Percentiles rank a stretch among this genome's conserved stretches.
phyloP scores from a whole-genome alignment of 2,329 filamentous ascomycete species.

The Colletotrichum sp. region DNA sequence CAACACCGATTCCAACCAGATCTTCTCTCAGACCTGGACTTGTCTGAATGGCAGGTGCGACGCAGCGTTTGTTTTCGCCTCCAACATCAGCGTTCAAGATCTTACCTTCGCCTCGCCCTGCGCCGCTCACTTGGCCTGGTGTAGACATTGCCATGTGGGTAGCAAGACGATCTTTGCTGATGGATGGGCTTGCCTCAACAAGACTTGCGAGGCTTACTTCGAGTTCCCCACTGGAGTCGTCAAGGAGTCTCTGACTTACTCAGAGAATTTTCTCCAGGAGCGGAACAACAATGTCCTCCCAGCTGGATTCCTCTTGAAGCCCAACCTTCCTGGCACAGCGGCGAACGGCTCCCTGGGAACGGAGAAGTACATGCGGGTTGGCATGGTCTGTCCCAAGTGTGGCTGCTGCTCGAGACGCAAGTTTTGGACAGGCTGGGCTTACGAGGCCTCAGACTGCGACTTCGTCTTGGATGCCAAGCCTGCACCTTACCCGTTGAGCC shows the following conservation, averaged over 20 bases:
- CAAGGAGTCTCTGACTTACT: conserved; percentile 50
- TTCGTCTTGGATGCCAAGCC: conserved; percentile 44
- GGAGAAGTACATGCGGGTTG: conserved; percentile 58
- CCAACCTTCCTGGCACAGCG: conserved; percentile 40
- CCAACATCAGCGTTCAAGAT: not conserved
- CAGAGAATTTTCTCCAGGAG: conserved; percentile 60
- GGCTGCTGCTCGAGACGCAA: conserved; percentile 64
- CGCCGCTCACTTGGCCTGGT: conserved; percentile 15
- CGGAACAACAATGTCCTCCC: conserved; percentile 47
- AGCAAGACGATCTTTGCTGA: conserved; percentile 41
- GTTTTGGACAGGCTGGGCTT: conserved; percentile 68
- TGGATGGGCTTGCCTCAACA: conserved; percentile 33
- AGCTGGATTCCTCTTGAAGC: conserved; percentile 34
- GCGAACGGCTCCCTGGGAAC: conserved; percentile 43
- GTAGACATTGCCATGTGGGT: conserved; percentile 36
- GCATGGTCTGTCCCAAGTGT: conserved; percentile 71
- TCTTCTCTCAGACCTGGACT: conserved; percentile 34
- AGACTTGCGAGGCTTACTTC: conserved; percentile 57
- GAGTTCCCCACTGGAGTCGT: conserved; percentile 33
- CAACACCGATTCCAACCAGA: conserved; percentile 36
- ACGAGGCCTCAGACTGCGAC: conserved; percentile 54
- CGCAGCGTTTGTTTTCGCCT: conserved; percentile 3
- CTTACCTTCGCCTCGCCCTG: conserved; percentile 8
- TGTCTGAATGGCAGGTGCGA: conserved; percentile 30
- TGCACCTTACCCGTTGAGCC: conserved; percentile 19